Evolutionary conservation across 306 rosid genomes (phyloP).

Genomic region (Pyrus betulifolia): DNA sequence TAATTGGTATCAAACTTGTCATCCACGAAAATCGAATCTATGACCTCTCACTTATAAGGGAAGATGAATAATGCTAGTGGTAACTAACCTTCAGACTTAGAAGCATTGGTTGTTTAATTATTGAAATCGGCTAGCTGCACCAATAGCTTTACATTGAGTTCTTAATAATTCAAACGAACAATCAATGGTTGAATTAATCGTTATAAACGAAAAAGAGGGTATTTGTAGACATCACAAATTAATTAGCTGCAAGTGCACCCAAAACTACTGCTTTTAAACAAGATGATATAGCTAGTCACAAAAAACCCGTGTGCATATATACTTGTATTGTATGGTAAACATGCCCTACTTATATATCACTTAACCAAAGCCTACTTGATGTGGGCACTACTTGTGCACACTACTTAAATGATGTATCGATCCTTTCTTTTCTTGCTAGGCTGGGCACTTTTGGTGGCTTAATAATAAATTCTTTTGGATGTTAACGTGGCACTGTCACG

Average conservation of each 20-base stretch:
- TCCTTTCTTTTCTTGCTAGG: conserved; percentile 43
- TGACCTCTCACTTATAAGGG: neutral
- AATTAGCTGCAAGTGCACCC: neutral
- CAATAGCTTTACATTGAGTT: too few species aligned
- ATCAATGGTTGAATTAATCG: neutral
- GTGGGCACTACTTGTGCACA: conserved; percentile 14
- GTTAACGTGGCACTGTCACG: neutral
- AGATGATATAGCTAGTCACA: conserved; percentile 4
- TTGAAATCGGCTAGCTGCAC: too few species aligned
- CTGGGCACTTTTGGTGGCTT: neutral
- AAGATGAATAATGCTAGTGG: too few species aligned
- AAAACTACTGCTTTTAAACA: neutral
- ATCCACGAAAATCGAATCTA: too few species aligned
- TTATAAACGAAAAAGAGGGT: neutral
- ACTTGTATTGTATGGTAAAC: conserved; percentile 30
- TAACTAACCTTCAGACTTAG: neutral
- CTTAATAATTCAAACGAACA: neutral
- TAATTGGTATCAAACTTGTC: too few species aligned
- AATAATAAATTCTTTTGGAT: neutral
- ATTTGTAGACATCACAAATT: neutral
- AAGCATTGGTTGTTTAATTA: neutral
- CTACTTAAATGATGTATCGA: neutral
- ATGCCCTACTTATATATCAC: conserved; percentile 29
- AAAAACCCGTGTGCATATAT: conserved; percentile 29
- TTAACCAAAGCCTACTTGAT: conserved; percentile 23